Base-by-base conservation (phyloP, 1,284 basidiomycete species). In the Uromyces viciae-fabae region DNA sequence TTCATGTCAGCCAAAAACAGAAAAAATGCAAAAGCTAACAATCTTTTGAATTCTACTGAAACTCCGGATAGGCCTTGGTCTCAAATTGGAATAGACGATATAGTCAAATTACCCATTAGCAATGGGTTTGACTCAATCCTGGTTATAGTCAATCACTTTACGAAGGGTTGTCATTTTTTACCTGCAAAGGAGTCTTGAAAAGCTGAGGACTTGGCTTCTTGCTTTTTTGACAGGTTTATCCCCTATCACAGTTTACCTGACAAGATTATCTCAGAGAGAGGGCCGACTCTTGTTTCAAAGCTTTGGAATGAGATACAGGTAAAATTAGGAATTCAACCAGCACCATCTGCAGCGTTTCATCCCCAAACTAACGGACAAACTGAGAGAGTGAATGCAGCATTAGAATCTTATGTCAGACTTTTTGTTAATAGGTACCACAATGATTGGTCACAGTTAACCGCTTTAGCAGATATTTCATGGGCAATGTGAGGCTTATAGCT, bases 31-130 rank as follows among this genome's bases (percentile, higher is more conserved):
- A n/a, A n/a, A n/a, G n/a, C n/a, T n/a, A n/a, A n/a, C n/a, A n/a
- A n/a, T n/a, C n/a, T n/a, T n/a, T n/a, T n/a, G n/a, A n/a, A n/a
- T n/a, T n/a, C n/a, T n/a, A n/a, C n/a, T n/a, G n/a, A n/a, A n/a
- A n/a, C n/a, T n/a, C n/a, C n/a, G n/a, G n/a, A n/a, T n/a, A n/a
- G 75, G 15, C 88, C 88, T 0, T 90, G 87, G 85, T 83, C 84
- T 40, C 84, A 85, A 0, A 84, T 89, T 5, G 86, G 87, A 0
- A 86, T 89, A 86, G 89, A 90, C 82, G 85, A 88, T 69, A 88
- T 90, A 36, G 85, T 85, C 7, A 85, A 86, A 25, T 84, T 90
- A 0, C 89, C 89, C 0, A 11, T 17, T 7, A 86, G 85, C 0
- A 82, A 84, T 2, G 86, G 86, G 1, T 88, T 77, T 82, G 84